These are phyloP conservation scores for Erodium texanum DNA, from an alignment of 441 rosid species.

Conservation along the genomic window DNA sequence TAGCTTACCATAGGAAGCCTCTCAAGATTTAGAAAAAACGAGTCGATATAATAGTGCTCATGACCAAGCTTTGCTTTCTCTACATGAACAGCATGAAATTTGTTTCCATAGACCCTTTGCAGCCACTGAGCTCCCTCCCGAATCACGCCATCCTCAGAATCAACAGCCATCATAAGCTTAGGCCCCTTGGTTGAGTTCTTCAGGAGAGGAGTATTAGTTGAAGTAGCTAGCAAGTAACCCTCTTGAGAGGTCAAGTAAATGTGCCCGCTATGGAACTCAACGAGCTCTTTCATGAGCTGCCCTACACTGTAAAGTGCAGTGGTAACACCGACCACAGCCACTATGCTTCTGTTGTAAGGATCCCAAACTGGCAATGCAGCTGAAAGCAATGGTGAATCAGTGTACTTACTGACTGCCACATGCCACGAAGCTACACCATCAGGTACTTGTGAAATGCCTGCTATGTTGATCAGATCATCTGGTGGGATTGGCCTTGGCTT, in stretches of 20 bases:
- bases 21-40: slow-evolving; percentile 80
- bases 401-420: slow-evolving; percentile 89
- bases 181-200: slow-evolving; percentile 64
- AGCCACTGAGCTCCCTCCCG: slow-evolving; percentile 84
- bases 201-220: slow-evolving; percentile 78
- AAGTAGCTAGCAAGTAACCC: slow-evolving; percentile 91
- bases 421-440: slow-evolving; percentile 99
- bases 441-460: slow-evolving; percentile 86
- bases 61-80: slow-evolving; percentile 66
- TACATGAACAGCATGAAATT: slow-evolving; percentile 55
- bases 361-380: slow-evolving; percentile 94
- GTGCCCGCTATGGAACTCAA: slow-evolving; percentile 89
- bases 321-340: slow-evolving; percentile 98
- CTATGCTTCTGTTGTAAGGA: slow-evolving; percentile 61
- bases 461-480: slow-evolving; percentile 84
- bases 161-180: slow-evolving; percentile 67
- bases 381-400: slow-evolving; percentile 84
- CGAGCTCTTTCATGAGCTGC: slow-evolving; percentile 93
- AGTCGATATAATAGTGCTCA: slow-evolving; percentile 72
- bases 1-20: slow-evolving; percentile 83
- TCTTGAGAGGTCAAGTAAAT: slow-evolving; percentile 86
- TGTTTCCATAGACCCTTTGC: slow-evolving; percentile 56
- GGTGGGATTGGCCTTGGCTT: slow-evolving; percentile 68
- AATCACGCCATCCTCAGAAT: slow-evolving; percentile 63
- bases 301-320: slow-evolving; percentile 93